phyloP scores from a whole-genome alignment of 345 rosid genomes.

The Citrus glauca region DNA sequence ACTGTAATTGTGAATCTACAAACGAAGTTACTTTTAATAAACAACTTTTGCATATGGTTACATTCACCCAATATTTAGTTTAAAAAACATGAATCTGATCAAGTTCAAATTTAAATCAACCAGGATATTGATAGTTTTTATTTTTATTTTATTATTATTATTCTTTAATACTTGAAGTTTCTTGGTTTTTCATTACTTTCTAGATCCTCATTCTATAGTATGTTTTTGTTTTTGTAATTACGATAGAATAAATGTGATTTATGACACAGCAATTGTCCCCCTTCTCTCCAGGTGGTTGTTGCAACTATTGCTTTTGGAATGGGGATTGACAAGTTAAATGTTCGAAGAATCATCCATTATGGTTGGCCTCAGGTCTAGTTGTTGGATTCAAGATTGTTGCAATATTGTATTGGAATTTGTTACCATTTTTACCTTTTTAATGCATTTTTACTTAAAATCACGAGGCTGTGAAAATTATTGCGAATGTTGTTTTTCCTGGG shows the following conservation, averaged over 20 bases:
- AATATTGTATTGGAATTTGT: not conserved
- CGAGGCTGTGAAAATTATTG: not conserved
- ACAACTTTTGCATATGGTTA: not conserved
- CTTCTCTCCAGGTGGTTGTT: slow-evolving; percentile 59
- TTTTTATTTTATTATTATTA: not conserved
- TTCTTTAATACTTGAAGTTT: too few relatives aligned
- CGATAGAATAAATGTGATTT: not conserved
- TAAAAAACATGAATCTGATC: not conserved
- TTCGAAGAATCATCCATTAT: slow-evolving; percentile 76
- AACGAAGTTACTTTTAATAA: not conserved
- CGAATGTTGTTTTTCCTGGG: not conserved
- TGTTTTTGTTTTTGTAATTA: not conserved
- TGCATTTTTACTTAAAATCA: not conserved
- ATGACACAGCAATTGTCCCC: not conserved
- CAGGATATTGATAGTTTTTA: not conserved
- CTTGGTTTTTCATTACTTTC: not conserved
- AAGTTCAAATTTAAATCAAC: not conserved
- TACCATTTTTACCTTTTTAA: not conserved
- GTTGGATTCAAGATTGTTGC: slow-evolving; percentile 3
- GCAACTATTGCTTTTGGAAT: slow-evolving; percentile 95
- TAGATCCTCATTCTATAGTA: not conserved
- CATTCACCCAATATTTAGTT: not conserved
- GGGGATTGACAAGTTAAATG: slow-evolving; percentile 89
- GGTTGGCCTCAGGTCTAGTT: slow-evolving; percentile 90
- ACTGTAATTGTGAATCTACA: not conserved